A percentile compares a stretch with the other conserved stretches of the same genome.
phyloP scores from a whole-genome alignment of 2,329 filamentous ascomycete genomes.

The Pezicula rhizophila region DNA sequence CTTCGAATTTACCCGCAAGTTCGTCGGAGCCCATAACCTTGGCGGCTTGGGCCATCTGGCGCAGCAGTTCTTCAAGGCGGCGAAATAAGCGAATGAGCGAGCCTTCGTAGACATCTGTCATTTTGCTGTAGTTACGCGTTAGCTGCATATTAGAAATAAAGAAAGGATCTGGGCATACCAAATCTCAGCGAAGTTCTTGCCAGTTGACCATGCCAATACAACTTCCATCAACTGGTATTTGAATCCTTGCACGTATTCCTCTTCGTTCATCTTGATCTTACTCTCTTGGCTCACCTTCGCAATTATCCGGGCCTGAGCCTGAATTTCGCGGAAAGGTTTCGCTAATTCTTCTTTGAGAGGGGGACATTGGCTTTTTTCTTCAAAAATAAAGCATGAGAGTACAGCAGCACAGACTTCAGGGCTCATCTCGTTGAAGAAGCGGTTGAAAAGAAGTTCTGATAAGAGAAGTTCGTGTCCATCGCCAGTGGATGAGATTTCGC shows the following conservation, averaged over 20 bases:
- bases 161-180: conserved; percentile 60
- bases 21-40: conserved; percentile 99
- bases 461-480: conserved; percentile 89
- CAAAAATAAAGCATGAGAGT: conserved; percentile 92
- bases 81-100: conserved; percentile 95
- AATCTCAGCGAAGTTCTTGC: conserved; percentile 84
- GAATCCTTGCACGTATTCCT: conserved; percentile 83
- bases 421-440: conserved; percentile 93
- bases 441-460: conserved; percentile 88
- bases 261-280: conserved; percentile 89
- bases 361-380: conserved; percentile 82
- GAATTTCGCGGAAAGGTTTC: conserved; percentile 81
- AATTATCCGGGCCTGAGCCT: conserved; percentile 78
- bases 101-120: conserved; percentile 97
- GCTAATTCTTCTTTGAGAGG: conserved; percentile 76
- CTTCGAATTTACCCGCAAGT: conserved; percentile 85
- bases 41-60: conserved; percentile 90
- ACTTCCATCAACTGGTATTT: conserved; percentile 98
- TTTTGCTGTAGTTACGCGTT: conserved; percentile 60
- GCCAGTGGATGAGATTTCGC: conserved; percentile 82
- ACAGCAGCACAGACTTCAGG: conserved; percentile 83
- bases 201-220: conserved; percentile 85
- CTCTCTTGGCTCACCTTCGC: conserved; percentile 93
- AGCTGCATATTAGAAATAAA: conserved; percentile 10
- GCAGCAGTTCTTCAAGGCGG: conserved; percentile 84